Evolutionary conservation across 2,329 filamentous ascomycete genomes (phyloP).

Genomic region (Knoxdaviesia capensis): DNA sequence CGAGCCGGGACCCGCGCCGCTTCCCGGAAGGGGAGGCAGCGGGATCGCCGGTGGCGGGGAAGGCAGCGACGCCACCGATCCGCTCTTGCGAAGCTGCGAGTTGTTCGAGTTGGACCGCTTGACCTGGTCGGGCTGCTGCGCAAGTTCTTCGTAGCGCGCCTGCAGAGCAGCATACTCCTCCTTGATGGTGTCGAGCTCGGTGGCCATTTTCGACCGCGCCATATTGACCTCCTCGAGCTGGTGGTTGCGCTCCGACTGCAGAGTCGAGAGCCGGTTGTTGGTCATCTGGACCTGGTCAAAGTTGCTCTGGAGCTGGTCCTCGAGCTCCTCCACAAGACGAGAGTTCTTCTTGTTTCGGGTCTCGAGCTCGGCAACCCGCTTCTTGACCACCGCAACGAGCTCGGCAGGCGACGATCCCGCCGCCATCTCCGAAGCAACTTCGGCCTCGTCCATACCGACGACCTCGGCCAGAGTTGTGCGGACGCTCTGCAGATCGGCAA

Average conservation of each 20-base stretch:
- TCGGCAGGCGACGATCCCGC: constrained; percentile 28
- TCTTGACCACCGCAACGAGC: constrained; percentile 41
- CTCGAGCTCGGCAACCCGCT: constrained; percentile 42
- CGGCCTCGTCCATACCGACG: constrained; percentile 26
- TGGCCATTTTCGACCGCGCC: constrained; percentile 39
- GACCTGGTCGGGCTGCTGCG: constrained; percentile 18
- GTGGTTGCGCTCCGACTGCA: constrained; percentile 53
- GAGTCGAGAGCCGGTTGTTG: constrained; percentile 67
- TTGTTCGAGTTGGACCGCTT: constrained; percentile 38
- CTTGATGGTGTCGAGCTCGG: constrained; percentile 45
- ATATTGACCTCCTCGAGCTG: constrained; percentile 63
- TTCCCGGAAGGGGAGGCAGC: constrained; percentile 69
- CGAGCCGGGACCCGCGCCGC: constrained; percentile 23
- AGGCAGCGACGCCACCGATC: constrained; percentile 64
- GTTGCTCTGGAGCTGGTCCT: constrained; percentile 87
- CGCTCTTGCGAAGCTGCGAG: constrained; percentile 66
- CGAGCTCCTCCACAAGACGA: constrained; percentile 80
- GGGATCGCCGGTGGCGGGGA: constrained; percentile 91
- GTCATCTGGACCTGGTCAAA: constrained; percentile 81
- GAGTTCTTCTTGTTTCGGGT: constrained; percentile 74
- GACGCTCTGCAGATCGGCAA: constrained; percentile 41
- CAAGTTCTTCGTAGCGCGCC: constrained; percentile 38
- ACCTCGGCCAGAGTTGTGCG: constrained; percentile 33
- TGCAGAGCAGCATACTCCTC: constrained; percentile 53
- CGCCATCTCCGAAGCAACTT: constrained; percentile 9